phyloP scores from a whole-genome alignment of 2,329 filamentous ascomycete genomes.

The Chaetomium olivaceum region DNA sequence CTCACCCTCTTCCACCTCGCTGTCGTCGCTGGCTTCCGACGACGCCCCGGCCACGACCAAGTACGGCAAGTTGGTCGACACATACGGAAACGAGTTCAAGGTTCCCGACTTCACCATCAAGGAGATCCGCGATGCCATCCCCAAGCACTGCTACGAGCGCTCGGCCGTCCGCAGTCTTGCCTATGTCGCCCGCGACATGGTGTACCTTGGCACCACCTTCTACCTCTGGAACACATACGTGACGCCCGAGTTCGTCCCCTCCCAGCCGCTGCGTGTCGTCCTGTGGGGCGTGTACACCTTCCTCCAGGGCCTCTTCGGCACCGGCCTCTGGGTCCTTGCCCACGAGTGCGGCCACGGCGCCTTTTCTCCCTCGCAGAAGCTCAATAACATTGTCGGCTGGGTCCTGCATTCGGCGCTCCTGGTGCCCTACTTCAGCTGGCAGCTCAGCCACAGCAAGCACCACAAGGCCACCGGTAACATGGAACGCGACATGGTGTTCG shows the following conservation, averaged over 20 bases:
- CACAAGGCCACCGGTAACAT: slow-evolving; percentile 98
- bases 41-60: slow-evolving; percentile 42
- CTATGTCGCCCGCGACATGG: slow-evolving; percentile 83
- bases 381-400: slow-evolving; percentile 93
- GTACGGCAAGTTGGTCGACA: slow-evolving; percentile 76
- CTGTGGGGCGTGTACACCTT: slow-evolving; percentile 70
- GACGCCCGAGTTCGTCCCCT: slow-evolving; percentile 80
- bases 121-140: slow-evolving; percentile 94
- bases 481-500: slow-evolving; percentile 98
- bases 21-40: slow-evolving; percentile 81
- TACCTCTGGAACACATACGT: slow-evolving; percentile 86
- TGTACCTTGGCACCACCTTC: slow-evolving; percentile 73
- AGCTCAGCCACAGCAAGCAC: slow-evolving; percentile 98
- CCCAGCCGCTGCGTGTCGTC: slow-evolving; percentile 61
- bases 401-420: slow-evolving; percentile 53
- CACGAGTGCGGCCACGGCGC: slow-evolving; percentile 98
- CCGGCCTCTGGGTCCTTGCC: slow-evolving; percentile 92
- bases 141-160: slow-evolving; percentile 94
- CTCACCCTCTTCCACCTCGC: slow-evolving; percentile 81
- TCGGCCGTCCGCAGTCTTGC: slow-evolving; percentile 71
- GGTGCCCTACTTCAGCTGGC: slow-evolving; percentile 99
- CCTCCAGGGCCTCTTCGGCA: slow-evolving; percentile 88
- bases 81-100: slow-evolving; percentile 92
- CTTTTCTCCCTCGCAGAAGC: slow-evolving; percentile 85
- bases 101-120: slow-evolving; percentile 97